Percentiles rank a stretch among this genome's conserved stretches.
Conservation (phyloP, 148 eudicot species). For the Camellia sinensis region DNA sequence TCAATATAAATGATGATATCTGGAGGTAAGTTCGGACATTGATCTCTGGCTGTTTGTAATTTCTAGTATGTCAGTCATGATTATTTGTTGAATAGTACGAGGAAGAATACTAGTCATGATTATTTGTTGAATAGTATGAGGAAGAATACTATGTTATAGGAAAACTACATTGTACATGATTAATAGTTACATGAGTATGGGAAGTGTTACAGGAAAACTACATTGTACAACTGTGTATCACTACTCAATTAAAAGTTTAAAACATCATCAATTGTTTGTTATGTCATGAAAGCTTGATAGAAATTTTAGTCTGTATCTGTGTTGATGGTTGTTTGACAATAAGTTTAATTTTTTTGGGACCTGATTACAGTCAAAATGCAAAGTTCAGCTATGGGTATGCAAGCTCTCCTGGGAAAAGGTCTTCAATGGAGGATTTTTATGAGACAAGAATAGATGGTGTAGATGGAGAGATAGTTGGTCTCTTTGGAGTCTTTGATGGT, state of each 20-base stretch:
- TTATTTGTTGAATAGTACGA: no score
- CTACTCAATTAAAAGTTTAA: no score
- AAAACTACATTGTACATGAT: no score
- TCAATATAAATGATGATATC: neutral
- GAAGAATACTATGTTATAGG: no score
- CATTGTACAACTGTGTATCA: no score
- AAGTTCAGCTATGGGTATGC: slow-evolving; percentile 95
- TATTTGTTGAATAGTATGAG: no score
- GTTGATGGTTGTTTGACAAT: neutral
- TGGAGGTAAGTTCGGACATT: neutral
- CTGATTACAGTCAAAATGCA: slow-evolving; percentile 66
- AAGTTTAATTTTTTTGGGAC: neutral
- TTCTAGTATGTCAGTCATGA: no score
- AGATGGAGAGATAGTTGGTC: slow-evolving; percentile 85
- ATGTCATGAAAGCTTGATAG: neutral
- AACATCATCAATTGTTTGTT: neutral
- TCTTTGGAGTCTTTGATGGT: slow-evolving; percentile 98
- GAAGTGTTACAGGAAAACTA: no score
- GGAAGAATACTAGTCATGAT: no score
- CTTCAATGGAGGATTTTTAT: slow-evolving; percentile 98
- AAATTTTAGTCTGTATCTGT: neutral
- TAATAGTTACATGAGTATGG: no score
- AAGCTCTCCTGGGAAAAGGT: slow-evolving; percentile 90
- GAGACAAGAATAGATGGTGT: slow-evolving; percentile 97
- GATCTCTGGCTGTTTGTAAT: neutral